These are phyloP conservation scores for Coniochaeta sp. DNA, from an alignment of 2,329 filamentous ascomycete genomes.

Conservation along the genomic window DNA sequence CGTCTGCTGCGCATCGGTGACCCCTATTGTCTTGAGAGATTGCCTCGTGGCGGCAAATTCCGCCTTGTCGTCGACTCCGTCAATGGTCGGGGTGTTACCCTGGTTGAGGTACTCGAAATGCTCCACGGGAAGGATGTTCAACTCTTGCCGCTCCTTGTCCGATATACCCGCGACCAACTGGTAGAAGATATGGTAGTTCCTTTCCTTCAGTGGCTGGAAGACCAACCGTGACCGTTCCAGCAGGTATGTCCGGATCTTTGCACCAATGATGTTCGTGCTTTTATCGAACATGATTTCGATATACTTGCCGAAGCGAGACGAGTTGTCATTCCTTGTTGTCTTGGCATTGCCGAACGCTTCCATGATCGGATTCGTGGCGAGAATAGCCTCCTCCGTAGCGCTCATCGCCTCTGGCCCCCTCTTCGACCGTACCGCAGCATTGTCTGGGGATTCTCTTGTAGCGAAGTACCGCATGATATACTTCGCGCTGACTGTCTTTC, in stretches of 20 bases:
- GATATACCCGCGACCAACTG: constrained; percentile 91
- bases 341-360: constrained; percentile 99
- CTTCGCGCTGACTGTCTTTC: constrained; percentile 98
- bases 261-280: constrained; percentile 91
- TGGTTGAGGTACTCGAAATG: constrained; percentile 97
- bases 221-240: constrained; percentile 92
- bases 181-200: constrained; percentile 99
- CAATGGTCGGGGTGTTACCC: constrained; percentile 82
- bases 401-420: constrained; percentile 78
- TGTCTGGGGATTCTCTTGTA: constrained; percentile 88
- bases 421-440: constrained; percentile 70
- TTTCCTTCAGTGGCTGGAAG: constrained; percentile 94
- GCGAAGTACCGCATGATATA: constrained; percentile 99
- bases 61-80: constrained; percentile 90
- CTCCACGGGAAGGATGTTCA: constrained; percentile 74
- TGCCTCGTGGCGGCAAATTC: constrained; percentile 86
- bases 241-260: constrained; percentile 93
- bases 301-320: constrained; percentile 97
- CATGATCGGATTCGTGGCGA: constrained; percentile 99
- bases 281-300: constrained; percentile 99
- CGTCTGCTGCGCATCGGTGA: constrained; percentile 63
- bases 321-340: constrained; percentile 99
- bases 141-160: constrained; percentile 71
- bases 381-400: constrained; percentile 95
- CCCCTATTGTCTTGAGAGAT: constrained; percentile 82